These are phyloP conservation scores for Oryza officinalis DNA, from an alignment of 176 grass and related monocot species.

Conservation along the genomic window DNA sequence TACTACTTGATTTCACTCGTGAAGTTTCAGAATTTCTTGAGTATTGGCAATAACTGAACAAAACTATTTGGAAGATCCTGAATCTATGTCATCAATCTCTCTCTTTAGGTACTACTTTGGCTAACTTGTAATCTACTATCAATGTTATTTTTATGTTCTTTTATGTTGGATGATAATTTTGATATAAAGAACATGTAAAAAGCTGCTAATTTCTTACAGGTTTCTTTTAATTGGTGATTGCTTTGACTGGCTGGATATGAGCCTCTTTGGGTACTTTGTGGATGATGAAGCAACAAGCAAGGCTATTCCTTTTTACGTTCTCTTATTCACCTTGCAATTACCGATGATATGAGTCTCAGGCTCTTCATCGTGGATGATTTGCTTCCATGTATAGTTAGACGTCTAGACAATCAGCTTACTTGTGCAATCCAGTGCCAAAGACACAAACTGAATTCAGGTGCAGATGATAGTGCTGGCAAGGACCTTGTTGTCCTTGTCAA, in stretches of 20 bases:
- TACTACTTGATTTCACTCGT: conserved; percentile 65
- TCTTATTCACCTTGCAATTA: conserved; percentile 46
- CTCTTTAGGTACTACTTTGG: conserved; percentile 50
- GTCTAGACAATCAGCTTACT: conserved; percentile 15
- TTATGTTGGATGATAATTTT: background rate
- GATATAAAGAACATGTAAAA: background rate
- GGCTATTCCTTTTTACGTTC: conserved; percentile 51
- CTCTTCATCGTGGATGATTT: conserved; percentile 63
- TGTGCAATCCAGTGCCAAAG: conserved; percentile 43
- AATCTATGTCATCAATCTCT: conserved; percentile 42
- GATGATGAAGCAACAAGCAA: conserved; percentile 56
- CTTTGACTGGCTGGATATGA: conserved; percentile 45
- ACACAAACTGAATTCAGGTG: conserved; percentile 38
- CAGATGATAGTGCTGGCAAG: background rate
- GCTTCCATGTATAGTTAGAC: conserved; percentile 35
- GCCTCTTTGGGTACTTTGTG: conserved; percentile 48
- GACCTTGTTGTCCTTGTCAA: conserved; percentile 57
- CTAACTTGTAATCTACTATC: no score
- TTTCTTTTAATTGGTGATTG: conserved; percentile 51
- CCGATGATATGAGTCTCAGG: conserved; percentile 43
- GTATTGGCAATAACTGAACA: conserved; percentile 39
- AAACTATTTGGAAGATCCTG: conserved; percentile 43
- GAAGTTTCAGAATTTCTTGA: conserved; percentile 55
- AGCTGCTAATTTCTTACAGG: conserved; percentile 37
- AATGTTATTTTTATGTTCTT: background rate